Percentiles rank a stretch among this genome's conserved stretches.
phyloP scores from a whole-genome alignment of 179 eudicot species.

The Corrigiola litoralis region DNA sequence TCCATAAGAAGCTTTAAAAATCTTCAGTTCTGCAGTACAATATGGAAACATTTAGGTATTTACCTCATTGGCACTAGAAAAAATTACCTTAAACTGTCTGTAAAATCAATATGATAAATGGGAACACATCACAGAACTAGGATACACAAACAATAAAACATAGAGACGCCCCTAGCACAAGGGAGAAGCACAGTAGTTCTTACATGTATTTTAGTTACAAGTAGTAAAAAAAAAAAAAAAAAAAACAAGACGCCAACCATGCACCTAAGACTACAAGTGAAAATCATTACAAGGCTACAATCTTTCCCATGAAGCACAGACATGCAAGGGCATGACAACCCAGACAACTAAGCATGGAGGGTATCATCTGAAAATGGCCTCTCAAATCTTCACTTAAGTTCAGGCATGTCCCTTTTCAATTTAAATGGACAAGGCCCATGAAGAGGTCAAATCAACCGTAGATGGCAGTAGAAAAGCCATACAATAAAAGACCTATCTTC shows the following conservation, averaged over 20 bases:
- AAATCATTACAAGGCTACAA: not conserved
- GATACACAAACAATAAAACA: not conserved
- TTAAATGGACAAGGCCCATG: too few relatives aligned
- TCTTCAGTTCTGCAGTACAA: constrained; percentile 24
- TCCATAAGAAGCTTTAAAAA: constrained; percentile 40
- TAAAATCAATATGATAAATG: not conserved
- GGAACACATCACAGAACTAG: not conserved
- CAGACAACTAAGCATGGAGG: not conserved
- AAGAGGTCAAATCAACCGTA: too few relatives aligned
- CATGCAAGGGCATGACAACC: not conserved
- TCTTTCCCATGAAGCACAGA: not conserved
- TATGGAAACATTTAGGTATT: constrained; percentile 1
- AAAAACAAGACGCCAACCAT: too few relatives aligned
- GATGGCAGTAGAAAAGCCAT: too few relatives aligned
- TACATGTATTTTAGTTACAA: too few relatives aligned
- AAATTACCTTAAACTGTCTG: not conserved
- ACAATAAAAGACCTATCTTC: too few relatives aligned
- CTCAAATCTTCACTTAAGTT: not conserved
- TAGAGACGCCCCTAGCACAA: not conserved
- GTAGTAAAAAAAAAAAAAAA: too few relatives aligned
- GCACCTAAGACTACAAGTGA: too few relatives aligned
- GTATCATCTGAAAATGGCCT: not conserved
- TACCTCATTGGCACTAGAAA: not conserved
- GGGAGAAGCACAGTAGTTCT: not conserved
- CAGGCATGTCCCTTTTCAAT: not conserved